Conservation (phyloP, 176 grass and related monocot species). For the Elaeis guineensis region DNA sequence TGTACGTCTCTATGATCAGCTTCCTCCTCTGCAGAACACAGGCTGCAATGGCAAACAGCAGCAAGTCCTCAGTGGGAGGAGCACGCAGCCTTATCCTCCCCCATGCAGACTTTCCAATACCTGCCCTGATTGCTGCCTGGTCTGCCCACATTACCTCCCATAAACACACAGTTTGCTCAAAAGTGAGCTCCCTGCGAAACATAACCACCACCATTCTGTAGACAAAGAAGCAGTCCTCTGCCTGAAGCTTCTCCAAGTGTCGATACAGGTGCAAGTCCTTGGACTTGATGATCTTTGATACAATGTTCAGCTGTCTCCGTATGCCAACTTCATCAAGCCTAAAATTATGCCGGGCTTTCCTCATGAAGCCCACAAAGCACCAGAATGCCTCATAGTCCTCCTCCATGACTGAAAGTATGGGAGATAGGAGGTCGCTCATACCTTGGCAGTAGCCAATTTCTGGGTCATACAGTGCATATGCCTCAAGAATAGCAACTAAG, state of each 20-base stretch:
- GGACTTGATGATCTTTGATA: conserved; percentile 90
- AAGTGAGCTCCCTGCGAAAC: conserved; percentile 86
- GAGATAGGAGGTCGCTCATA: conserved; percentile 94
- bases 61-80: conserved; percentile 72
- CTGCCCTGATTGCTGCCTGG: conserved; percentile 69
- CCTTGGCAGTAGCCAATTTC: conserved; percentile 95
- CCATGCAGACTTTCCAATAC: conserved; percentile 73
- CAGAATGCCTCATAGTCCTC: conserved; percentile 86
- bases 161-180: conserved; percentile 78
- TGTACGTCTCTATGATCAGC: conserved; percentile 91
- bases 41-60: conserved; percentile 85
- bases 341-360: conserved; percentile 89
- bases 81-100: conserved; percentile 66
- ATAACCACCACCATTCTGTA: conserved; percentile 98
- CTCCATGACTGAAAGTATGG: conserved; percentile 72
- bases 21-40: conserved; percentile 90
- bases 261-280: conserved; percentile 79
- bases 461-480: conserved; percentile 75
- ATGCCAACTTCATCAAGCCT: conserved; percentile 92
- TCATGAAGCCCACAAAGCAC: conserved; percentile 97
- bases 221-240: conserved; percentile 96
- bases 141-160: conserved; percentile 99
- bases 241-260: conserved; percentile 93
- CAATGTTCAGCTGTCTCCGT: conserved; percentile 74
- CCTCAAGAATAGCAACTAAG: conserved; percentile 69